Conservation (phyloP, 345 rosid genomes). For the Anacardium occidentale region DNA sequence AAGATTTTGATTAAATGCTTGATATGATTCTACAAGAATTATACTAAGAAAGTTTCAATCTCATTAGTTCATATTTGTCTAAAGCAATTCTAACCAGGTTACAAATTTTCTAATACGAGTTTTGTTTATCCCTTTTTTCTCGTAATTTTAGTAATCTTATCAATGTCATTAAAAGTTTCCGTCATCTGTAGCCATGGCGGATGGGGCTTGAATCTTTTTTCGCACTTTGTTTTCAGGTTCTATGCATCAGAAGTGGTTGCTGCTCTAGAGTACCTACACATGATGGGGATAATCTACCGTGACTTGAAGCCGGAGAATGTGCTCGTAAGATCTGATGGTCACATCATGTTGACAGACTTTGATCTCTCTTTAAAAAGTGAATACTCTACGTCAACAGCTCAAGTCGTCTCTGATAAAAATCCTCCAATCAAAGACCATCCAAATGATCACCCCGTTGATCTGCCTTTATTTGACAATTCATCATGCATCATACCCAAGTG, state of each 20-base stretch:
- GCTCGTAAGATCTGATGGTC: constrained; percentile 59
- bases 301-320: constrained; percentile 69
- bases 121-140: neutral
- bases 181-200: constrained; percentile 7
- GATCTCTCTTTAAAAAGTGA: constrained; percentile 62
- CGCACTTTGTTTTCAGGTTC: constrained; percentile 31
- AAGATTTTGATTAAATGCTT: no score
- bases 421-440: neutral
- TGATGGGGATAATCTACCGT: constrained; percentile 65
- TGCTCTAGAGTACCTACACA: constrained; percentile 59
- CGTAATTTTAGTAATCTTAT: neutral
- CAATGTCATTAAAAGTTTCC: neutral
- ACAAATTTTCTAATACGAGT: no score
- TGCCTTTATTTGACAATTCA: constrained; percentile 29
- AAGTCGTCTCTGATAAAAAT: constrained; percentile 34
- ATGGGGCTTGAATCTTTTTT: neutral
- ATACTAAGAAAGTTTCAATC: no score
- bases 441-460: neutral
- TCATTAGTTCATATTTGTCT: no score
- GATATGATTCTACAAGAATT: no score
- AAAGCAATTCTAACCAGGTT: no score
- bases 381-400: constrained; percentile 35
- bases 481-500: constrained; percentile 62
- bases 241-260: constrained; percentile 58
- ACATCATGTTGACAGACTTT: constrained; percentile 68